Base-by-base conservation (phyloP, 2,329 filamentous ascomycete genomes). In the Metarhizium robertsii region DNA sequence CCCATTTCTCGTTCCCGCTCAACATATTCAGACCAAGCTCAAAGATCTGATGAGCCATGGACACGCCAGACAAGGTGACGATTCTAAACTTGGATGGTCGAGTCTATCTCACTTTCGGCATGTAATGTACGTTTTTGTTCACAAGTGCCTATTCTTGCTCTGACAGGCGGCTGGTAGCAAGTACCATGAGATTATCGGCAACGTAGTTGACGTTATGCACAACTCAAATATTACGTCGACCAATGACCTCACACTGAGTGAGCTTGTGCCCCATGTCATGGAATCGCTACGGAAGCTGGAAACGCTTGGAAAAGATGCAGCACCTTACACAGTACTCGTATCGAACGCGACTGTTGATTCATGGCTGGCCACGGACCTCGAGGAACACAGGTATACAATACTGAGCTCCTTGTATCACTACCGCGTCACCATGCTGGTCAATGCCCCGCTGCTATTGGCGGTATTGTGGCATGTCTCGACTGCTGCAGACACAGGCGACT, bases 121-220 rank as follows among this genome's bases (percentile, higher is more conserved):
- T 43, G 29, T 62, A 4, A 57, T 58, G 62, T 62, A 58, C 29
- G 50, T 43, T 13, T n/a, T 1, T 38, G 6, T 34, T 11, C 36
- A 10, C 25, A n/a, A 10, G 6, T 14, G 30, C 7, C 5, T 13
- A 6, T 7, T 11, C 2, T 6, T 53, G 13, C 14, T 42, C 47
- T 50, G 18, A 55, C 42, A 14, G 13, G 6, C 8, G 50, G 20
- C 36, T 25, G 18, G n/a, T 16, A 64, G 62, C 20, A 53, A 57
- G 4, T 34, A 63, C 3, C 61, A 64, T 34, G 55, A 61, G 30
- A 59, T 63, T 13, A 57, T 62, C 46, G 62, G 61, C 16, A 50
- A 34, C 13, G 50, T 58, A 0, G 55, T 64, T 20, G 61, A 64
- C 14, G 53, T 51, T 11, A 53, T 64, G 18, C 61, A 61, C 50